A percentile compares a stretch with the other conserved stretches of the same genome.
Conservation (phyloP, 257 asterid species). For the Solanum chiquidenum region DNA sequence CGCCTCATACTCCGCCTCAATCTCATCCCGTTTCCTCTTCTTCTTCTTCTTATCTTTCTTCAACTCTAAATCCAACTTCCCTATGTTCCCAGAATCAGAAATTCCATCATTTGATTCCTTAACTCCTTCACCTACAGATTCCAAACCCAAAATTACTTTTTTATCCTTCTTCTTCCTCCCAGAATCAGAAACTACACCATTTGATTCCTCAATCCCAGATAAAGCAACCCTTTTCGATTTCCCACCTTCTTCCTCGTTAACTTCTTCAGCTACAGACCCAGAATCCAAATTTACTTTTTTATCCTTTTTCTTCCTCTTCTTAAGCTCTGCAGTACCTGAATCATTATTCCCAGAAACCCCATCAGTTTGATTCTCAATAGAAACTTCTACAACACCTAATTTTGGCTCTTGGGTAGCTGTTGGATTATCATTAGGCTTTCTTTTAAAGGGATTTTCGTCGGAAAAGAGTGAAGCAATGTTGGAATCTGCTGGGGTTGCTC, state of each 20-base stretch:
- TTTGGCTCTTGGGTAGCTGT: constrained; percentile 2
- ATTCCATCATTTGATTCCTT: constrained; percentile 5
- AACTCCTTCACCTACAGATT: background rate
- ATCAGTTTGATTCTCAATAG: background rate
- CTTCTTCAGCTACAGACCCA: background rate
- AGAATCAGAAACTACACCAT: constrained; percentile 1
- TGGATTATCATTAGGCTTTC: constrained; percentile 29
- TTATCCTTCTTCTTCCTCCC: constrained; percentile 10
- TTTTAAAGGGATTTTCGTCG: constrained; percentile 58
- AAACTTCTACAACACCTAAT: background rate
- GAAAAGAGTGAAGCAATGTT: constrained; percentile 48
- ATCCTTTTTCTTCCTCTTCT: constrained; percentile 30
- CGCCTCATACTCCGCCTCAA: constrained; percentile 80
- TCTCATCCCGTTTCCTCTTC: constrained; percentile 91
- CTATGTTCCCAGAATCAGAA: background rate
- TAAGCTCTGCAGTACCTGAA: constrained; percentile 15
- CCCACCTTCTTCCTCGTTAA: background rate
- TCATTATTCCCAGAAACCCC: constrained; percentile 9
- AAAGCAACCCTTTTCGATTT: background rate
- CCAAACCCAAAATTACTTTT: background rate
- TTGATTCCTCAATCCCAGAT: background rate
- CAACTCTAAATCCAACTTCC: background rate
- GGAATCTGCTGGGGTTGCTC: constrained; percentile 28
- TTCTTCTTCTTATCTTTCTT: constrained; percentile 34
- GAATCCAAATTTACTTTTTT: constrained; percentile 10